Evolutionary conservation across 345 rosid species (phyloP), one percentile per base, ranked within the genome.

Genomic region (Salix exigua): DNA sequence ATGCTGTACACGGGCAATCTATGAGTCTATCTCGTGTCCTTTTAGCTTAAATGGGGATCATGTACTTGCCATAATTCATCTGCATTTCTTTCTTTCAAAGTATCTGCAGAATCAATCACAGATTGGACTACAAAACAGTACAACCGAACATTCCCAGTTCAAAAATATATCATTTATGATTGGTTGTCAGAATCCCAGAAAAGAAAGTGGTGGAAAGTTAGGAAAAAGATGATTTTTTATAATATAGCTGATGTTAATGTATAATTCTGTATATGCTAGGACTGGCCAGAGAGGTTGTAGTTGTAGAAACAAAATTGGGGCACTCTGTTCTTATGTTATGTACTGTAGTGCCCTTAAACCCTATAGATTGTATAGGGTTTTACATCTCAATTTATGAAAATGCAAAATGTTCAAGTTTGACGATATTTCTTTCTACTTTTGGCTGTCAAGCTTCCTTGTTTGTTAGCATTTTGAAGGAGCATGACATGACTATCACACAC

Each of bases 231-330:
- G 25, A 64, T 4, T 11, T 46, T 18, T 26, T 10, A 16, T 60
- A 9, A 44, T 2, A 48, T 26, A 4, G 28, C 17, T 28, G 33
- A 73, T 61, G 74, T 51, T 42, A 62, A 62, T 60, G 55, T 73
- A 46, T 72, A 81, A 78, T 35, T 30, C 40, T 75, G 79, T 75
- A 81, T 42, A 83, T 73, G 76, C 55, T 65, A 63, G 78, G 48
- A 66, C 64, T 65, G 72, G 50, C 53, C 17, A 72, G 38, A 68
- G 51, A 38, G 26, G 8, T 26, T 46, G 66, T 63, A 63, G 75
- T 63, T 64, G 72, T 35, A 73, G 75, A 58, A 58, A 38, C 10
- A 26, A 9, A 10, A 17, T 17, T 5, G 14, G 46, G 71, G 63
- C 38, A 31, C 74, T 72, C 28, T 61, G 30, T 51, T 68, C 5